A percentile compares a stretch with the other conserved stretches of the same genome.
Conservation (phyloP, 2,329 filamentous ascomycete species). For the Stemphylium beticola region DNA sequence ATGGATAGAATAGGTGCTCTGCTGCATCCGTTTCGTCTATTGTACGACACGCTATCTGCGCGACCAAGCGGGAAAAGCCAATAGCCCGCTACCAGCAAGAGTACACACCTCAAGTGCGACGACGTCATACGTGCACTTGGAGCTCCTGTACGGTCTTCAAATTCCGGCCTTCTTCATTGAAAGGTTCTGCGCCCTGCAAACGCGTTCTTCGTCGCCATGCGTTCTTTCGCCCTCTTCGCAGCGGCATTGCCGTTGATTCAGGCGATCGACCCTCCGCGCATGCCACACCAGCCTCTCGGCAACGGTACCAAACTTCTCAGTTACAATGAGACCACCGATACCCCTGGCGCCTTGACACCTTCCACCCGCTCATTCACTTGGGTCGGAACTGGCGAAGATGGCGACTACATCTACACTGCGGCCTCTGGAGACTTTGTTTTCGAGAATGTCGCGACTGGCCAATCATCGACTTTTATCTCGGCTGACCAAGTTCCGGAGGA, state of each 20-base stretch:
- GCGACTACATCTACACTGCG: slow-evolving; percentile 64
- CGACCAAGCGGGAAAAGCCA: slow-evolving; percentile 6
- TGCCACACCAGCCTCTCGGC: slow-evolving; percentile 62
- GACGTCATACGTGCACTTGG: slow-evolving; percentile 1
- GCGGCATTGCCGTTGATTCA: slow-evolving; percentile 36
- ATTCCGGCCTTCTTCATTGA: background rate
- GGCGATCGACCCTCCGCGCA: slow-evolving; percentile 58
- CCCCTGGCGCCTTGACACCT: slow-evolving; percentile 50
- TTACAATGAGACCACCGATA: slow-evolving; percentile 65
- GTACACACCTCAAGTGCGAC: background rate
- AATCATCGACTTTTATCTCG: slow-evolving; percentile 63
- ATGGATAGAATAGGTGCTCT: slow-evolving; percentile 7
- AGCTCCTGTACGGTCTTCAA: slow-evolving; percentile 1
- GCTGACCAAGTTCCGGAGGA: slow-evolving; percentile 63
- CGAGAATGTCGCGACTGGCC: slow-evolving; percentile 65
- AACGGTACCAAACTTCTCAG: slow-evolving; percentile 63
- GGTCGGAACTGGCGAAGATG: slow-evolving; percentile 65
- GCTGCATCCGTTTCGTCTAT: slow-evolving; percentile 22
- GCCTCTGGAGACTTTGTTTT: slow-evolving; percentile 63
- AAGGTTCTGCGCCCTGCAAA: background rate
- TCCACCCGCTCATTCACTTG: slow-evolving; percentile 59
- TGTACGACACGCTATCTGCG: slow-evolving; percentile 23
- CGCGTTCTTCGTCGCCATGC: slow-evolving; percentile 28
- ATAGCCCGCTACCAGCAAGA: background rate
- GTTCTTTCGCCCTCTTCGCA: slow-evolving; percentile 36